Base-by-base conservation (phyloP, 106 monocot species). In the Dioscorea alata region DNA sequence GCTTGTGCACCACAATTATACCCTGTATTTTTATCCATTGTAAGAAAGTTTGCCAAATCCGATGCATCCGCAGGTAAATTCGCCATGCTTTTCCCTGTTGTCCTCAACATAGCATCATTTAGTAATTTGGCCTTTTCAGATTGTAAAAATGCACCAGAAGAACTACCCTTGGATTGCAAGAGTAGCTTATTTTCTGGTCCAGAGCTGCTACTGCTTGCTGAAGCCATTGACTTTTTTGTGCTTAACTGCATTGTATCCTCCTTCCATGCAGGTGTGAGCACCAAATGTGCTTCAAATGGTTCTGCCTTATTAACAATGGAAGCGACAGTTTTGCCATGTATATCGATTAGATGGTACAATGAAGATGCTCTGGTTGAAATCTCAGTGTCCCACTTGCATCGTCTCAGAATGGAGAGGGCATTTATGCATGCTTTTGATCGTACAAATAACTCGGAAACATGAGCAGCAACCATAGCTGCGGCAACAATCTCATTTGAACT, bases 401-500 rank as follows among this genome's bases (percentile, higher is more conserved):
- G 73, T 92, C 73, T 93, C 31, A 99, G 78, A 73, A 82, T 57
- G 64, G 97, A 92, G 16, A 99, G 90, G 49, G 97, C 76, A 85
- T 93, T 89, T 79, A 81, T 85, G 79, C 89, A 92, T 23, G 97
- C 85, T 69, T 93, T 99, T 54, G 97, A 99, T 59, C 85, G 73
- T 71, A 89, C 80, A 77, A 99, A 99, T 23, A 93, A 63, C 66
- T 99, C 93, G 50, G 97, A 99, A 62, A 99, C 97, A 83, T 99
- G 97, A 52, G 97, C 97, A 64, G 92, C 92, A 65, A 99, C 97
- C 97, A 99, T 99, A 59, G 97, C 97, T 65, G 97, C 97, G 65
- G 97, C 97, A 15, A 99, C 93, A 28, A 99, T 99, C 82, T 99
- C 97, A 81, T 99, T 89, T 42, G 97, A 99, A 75, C 97, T 88